Evolutionary conservation across 805 yeast species (phyloP).

Genomic region (Starmerella vaccinii): DNA sequence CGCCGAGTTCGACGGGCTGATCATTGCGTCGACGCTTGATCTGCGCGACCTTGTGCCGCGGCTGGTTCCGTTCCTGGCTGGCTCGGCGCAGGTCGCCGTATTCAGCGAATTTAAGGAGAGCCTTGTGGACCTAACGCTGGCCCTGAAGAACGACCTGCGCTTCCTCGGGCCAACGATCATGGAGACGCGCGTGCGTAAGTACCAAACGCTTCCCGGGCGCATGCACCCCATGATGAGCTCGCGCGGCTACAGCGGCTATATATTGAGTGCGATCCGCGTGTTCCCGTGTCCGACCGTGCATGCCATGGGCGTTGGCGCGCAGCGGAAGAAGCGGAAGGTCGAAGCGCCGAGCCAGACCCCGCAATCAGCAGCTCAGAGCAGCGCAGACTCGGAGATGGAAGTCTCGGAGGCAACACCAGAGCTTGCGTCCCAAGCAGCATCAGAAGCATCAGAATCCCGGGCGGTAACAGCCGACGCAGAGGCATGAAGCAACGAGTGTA

Average conservation of each 20-base stretch:
- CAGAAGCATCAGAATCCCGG: too few relatives aligned
- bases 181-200: conserved; percentile 74
- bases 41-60: conserved; percentile 53
- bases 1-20: conserved; percentile 61
- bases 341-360: background rate
- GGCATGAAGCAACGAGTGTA: too few relatives aligned
- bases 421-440: too few relatives aligned
- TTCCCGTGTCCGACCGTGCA: conserved; percentile 59
- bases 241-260: conserved; percentile 84
- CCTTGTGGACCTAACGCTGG: conserved; percentile 61
- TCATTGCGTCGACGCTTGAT: conserved; percentile 63
- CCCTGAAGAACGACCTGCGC: conserved; percentile 54
- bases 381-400: background rate
- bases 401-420: background rate
- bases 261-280: conserved; percentile 70
- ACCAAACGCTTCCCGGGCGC: conserved; percentile 89
- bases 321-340: conserved; percentile 15
- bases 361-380: background rate
- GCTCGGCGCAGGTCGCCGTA: conserved; percentile 77
- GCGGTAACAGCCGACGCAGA: too few relatives aligned
- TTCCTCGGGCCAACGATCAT: conserved; percentile 72
- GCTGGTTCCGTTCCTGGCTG: conserved; percentile 57
- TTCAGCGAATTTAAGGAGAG: conserved; percentile 75
- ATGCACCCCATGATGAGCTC: conserved; percentile 92
- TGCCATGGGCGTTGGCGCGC: conserved; percentile 42